These are phyloP conservation scores for Thalassiosira tumida DNA, from an alignment of 352 stramenopile species.

Conservation along the genomic window DNA sequence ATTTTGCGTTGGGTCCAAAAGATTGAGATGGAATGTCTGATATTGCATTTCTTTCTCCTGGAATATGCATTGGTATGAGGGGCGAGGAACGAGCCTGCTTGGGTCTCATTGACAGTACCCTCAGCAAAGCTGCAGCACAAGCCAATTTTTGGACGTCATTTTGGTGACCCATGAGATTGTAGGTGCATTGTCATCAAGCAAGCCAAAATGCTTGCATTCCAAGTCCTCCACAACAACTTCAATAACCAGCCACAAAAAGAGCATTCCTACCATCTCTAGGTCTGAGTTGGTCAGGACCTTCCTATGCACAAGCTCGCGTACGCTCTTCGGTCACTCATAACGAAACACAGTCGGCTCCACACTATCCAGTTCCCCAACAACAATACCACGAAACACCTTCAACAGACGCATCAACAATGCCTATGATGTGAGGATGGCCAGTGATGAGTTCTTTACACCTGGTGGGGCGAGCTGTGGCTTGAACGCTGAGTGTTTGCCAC, in stretches of 20 bases:
- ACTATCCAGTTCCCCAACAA: constrained; percentile 7
- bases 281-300: constrained; percentile 71
- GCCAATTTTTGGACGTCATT: not conserved
- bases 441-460: constrained; percentile 18
- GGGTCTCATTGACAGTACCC: not conserved
- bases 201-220: not conserved
- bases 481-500: too few relatives aligned
- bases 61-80: constrained; percentile 18
- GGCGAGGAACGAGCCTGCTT: not conserved
- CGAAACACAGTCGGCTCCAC: constrained; percentile 51
- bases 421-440: constrained; percentile 13
- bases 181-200: constrained; percentile 32
- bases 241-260: constrained; percentile 49
- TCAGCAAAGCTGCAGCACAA: not conserved
- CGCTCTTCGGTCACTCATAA: constrained; percentile 8
- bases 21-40: constrained; percentile 45
- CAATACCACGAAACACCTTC: constrained; percentile 42
- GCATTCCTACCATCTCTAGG: constrained; percentile 60
- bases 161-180: not conserved
- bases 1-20: not conserved
- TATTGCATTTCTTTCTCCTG: too few relatives aligned
- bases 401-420: constrained; percentile 22
- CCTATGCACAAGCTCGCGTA: not conserved
- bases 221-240: constrained; percentile 63
- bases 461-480: too few relatives aligned